Evolutionary conservation across 2,329 filamentous ascomycete genomes (phyloP).

Genomic region (Epichloe typhina): DNA sequence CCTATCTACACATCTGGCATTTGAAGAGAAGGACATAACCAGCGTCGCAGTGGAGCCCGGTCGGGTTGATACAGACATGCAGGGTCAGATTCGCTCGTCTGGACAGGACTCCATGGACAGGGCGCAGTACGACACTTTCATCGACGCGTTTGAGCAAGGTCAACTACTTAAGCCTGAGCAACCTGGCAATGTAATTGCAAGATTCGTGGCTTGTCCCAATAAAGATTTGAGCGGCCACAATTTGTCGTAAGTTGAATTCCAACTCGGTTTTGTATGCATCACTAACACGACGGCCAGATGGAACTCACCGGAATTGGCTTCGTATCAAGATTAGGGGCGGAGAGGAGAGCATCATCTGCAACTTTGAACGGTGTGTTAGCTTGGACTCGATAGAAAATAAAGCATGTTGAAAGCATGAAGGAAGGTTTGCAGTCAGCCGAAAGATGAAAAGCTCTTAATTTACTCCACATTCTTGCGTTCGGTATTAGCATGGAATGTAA

Average conservation of each 20-base stretch:
- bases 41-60: constrained; percentile 65
- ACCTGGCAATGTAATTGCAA: constrained; percentile 76
- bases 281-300: constrained; percentile 18
- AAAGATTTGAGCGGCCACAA: constrained; percentile 63
- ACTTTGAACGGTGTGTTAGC: constrained; percentile 2
- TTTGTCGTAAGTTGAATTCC: constrained; percentile 40
- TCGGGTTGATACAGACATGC: constrained; percentile 82
- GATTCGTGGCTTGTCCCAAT: constrained; percentile 52
- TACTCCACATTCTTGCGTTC: constrained; percentile 51
- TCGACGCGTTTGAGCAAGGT: constrained; percentile 54
- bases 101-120: constrained; percentile 36
- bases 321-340: constrained; percentile 33
- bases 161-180: constrained; percentile 68
- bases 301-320: constrained; percentile 33
- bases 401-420: constrained; percentile 13
- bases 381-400: constrained; percentile 5
- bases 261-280: background rate
- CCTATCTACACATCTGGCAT: constrained; percentile 55
- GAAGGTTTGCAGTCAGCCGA: constrained; percentile 47
- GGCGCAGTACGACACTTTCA: constrained; percentile 53
- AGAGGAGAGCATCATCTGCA: background rate
- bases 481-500: constrained; percentile 68
- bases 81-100: constrained; percentile 59
- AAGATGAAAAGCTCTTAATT: constrained; percentile 74
- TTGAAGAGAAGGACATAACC: constrained; percentile 65